These are phyloP conservation scores for Agaricales sp. DNA, from an alignment of 1,284 basidiomycete species.

Conservation along the genomic window DNA sequence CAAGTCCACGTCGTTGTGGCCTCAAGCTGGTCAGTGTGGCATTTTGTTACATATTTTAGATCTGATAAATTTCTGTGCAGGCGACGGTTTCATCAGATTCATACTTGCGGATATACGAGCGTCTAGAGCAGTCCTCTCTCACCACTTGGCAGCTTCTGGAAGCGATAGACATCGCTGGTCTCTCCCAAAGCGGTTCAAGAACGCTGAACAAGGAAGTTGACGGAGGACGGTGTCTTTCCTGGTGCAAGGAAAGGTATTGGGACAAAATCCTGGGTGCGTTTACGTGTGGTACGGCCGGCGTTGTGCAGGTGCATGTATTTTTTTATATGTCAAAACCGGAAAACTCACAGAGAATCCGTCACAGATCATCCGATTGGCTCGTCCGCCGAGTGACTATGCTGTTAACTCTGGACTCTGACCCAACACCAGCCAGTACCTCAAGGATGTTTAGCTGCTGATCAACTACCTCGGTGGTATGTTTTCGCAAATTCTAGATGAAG, in stretches of 20 bases:
- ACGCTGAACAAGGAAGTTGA: constrained; percentile 66
- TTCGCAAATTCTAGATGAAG: no score
- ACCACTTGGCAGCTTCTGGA: constrained; percentile 73
- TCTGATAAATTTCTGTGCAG: constrained; percentile 25
- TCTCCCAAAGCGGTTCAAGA: constrained; percentile 29
- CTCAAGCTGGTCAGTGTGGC: constrained; percentile 62
- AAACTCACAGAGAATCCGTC: neutral
- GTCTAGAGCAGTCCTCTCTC: constrained; percentile 73
- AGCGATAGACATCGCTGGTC: constrained; percentile 59
- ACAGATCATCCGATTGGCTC: constrained; percentile 49
- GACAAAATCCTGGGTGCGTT: constrained; percentile 80
- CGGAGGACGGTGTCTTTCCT: constrained; percentile 86
- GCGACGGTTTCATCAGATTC: constrained; percentile 84
- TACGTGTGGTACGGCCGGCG: constrained; percentile 59
- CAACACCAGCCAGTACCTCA: constrained; percentile 10
- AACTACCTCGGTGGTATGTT: no score
- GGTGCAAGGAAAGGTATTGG: constrained; percentile 94
- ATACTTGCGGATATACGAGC: constrained; percentile 81
- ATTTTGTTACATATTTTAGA: constrained; percentile 2
- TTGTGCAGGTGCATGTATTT: constrained; percentile 52
- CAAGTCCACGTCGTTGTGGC: constrained; percentile 74
- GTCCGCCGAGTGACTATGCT: constrained; percentile 39
- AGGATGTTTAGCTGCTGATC: constrained; percentile 5
- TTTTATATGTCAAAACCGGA: no score
- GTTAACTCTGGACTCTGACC: constrained; percentile 30